Conservation (phyloP, 2,329 filamentous ascomycete genomes). For the Colletotrichum agaves region DNA sequence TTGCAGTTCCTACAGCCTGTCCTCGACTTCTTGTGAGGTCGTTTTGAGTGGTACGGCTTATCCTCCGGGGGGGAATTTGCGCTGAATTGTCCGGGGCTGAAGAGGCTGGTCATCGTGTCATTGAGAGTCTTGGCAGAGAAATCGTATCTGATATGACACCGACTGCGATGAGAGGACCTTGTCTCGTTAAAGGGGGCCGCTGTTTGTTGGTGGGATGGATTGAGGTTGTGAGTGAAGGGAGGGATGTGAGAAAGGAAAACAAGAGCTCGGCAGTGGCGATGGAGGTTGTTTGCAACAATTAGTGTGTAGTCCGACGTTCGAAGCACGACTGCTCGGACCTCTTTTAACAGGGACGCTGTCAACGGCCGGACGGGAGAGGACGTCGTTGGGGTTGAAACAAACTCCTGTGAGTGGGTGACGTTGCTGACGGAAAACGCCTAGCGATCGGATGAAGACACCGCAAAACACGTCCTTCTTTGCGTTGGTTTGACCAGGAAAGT, state of each 20-base stretch:
- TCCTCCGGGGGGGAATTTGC: slow-evolving; percentile 19
- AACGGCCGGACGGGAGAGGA: slow-evolving; percentile 33
- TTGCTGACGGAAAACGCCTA: slow-evolving; percentile 29
- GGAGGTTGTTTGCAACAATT: neutral
- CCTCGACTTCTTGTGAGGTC: slow-evolving; percentile 66
- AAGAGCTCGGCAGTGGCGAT: slow-evolving; percentile 9
- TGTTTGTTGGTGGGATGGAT: neutral
- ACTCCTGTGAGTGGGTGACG: slow-evolving; percentile 33
- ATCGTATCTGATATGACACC: neutral
- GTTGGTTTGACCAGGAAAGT: slow-evolving; percentile 7
- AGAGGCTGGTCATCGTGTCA: slow-evolving; percentile 30
- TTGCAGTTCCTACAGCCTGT: slow-evolving; percentile 66
- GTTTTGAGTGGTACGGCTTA: slow-evolving; percentile 56
- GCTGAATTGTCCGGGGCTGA: slow-evolving; percentile 10
- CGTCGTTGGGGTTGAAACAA: slow-evolving; percentile 35
- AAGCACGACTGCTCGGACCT: slow-evolving; percentile 26
- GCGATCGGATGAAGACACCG: slow-evolving; percentile 31
- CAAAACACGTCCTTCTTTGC: slow-evolving; percentile 23
- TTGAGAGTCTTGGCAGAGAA: slow-evolving; percentile 3
- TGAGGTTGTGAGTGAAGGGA: neutral
- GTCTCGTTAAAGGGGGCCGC: neutral
- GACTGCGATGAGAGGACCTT: neutral
- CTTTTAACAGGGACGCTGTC: slow-evolving; percentile 27
- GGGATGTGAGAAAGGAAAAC: slow-evolving; percentile 1
- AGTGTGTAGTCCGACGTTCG: slow-evolving; percentile 17